A percentile compares a stretch with the other conserved stretches of the same genome.
phyloP scores from a whole-genome alignment of 2,329 filamentous ascomycete genomes.

The Westerdykella ornata region DNA sequence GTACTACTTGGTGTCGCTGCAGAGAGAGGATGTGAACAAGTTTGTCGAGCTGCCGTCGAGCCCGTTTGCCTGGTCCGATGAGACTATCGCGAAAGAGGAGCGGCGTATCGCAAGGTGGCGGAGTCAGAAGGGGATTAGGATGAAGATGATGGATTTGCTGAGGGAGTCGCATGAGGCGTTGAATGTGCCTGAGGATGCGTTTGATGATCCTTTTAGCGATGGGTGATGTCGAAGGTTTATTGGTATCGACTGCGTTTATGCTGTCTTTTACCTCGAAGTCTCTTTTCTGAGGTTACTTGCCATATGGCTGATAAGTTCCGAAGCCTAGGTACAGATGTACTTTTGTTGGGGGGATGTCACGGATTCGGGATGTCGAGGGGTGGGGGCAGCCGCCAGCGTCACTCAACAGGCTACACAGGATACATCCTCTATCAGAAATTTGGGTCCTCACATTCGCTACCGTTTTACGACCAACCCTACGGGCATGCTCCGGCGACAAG shows the following conservation, averaged over 20 bases:
- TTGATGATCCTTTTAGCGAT: conserved; percentile 11
- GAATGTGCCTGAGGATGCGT: conserved; percentile 20
- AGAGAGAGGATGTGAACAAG: background rate
- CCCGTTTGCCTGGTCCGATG: conserved; percentile 22
- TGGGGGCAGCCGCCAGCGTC: too few relatives aligned
- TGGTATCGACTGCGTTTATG: too few relatives aligned
- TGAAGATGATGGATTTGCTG: conserved; percentile 16
- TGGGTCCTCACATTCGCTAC: too few relatives aligned
- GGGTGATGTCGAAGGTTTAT: too few relatives aligned
- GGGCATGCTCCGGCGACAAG: conserved; percentile 28
- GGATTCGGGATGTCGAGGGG: too few relatives aligned
- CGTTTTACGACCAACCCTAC: background rate
- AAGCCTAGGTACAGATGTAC: too few relatives aligned
- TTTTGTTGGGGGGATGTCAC: too few relatives aligned
- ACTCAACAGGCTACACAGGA: too few relatives aligned
- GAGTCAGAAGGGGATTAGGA: conserved; percentile 12
- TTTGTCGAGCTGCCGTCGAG: conserved; percentile 9
- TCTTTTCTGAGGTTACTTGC: too few relatives aligned
- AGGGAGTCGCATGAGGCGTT: conserved; percentile 16
- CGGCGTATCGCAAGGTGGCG: conserved; percentile 19
- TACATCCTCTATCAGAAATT: too few relatives aligned
- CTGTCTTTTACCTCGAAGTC: too few relatives aligned
- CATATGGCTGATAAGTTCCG: too few relatives aligned
- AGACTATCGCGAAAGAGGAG: conserved; percentile 9
- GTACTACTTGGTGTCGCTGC: background rate